Evolutionary conservation across 2,329 filamentous ascomycete species (phyloP).

Genomic region (Aspergillus arachidicola): DNA sequence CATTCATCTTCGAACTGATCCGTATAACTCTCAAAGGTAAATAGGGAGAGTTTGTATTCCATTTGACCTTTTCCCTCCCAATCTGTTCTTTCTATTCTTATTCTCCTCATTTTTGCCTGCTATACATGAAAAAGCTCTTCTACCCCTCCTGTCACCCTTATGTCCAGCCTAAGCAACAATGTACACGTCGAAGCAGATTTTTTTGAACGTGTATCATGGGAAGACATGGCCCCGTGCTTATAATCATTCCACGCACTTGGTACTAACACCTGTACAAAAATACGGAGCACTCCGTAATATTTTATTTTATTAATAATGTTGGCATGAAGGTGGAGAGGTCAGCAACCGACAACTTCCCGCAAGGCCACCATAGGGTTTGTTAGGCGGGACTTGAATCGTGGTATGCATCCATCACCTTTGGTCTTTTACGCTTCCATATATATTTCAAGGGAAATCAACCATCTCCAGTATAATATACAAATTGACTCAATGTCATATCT

Average conservation of each 20-base stretch:
- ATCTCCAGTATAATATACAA: not conserved
- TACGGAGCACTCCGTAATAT: not conserved
- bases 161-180: not conserved
- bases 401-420: not conserved
- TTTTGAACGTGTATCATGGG: not conserved
- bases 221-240: not conserved
- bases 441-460: not conserved
- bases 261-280: not conserved
- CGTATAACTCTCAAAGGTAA: not conserved
- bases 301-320: constrained; percentile 1
- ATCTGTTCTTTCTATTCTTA: not conserved
- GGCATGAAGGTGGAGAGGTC: not conserved
- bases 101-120: not conserved
- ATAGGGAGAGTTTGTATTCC: not conserved
- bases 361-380: not conserved
- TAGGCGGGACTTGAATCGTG: not conserved
- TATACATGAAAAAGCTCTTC: not conserved
- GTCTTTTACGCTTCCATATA: not conserved
- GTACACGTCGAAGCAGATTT: not conserved
- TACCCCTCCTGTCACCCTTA: not conserved
- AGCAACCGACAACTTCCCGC: not conserved
- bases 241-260: not conserved
- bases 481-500: not conserved
- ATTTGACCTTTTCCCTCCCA: not conserved
- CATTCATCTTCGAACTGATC: not conserved